phyloP scores from a whole-genome alignment of 1,284 basidiomycete species.

The Ustilago crameri region DNA sequence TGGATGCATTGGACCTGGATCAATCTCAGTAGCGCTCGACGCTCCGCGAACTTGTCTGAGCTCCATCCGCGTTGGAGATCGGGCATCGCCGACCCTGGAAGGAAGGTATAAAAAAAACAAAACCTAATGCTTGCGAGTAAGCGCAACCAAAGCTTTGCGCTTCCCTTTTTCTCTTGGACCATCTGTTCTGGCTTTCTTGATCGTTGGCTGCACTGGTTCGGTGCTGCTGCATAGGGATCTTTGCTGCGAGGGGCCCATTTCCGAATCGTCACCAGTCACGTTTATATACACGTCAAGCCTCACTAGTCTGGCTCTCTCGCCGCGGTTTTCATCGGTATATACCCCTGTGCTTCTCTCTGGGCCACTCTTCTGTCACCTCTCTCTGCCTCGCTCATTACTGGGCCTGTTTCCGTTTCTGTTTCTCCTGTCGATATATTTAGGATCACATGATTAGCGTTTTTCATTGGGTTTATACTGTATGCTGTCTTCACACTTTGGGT shows the following conservation, averaged over 20 bases:
- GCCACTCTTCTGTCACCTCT: slow-evolving; percentile 1
- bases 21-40: background rate
- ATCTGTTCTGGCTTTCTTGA: background rate
- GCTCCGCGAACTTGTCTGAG: background rate
- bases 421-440: slow-evolving; percentile 1
- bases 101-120: no score
- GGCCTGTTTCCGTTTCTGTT: background rate
- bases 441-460: background rate
- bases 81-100: no score
- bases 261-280: background rate
- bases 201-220: background rate
- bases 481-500: background rate
- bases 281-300: slow-evolving; percentile 18
- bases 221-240: slow-evolving; percentile 4
- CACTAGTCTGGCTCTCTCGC: slow-evolving; percentile 4
- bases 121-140: no score
- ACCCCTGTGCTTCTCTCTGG: background rate
- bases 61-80: no score
- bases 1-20: slow-evolving; percentile 22
- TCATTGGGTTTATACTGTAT: background rate
- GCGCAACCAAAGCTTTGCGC: background rate
- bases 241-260: slow-evolving; percentile 14
- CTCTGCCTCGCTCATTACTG: slow-evolving; percentile 2
- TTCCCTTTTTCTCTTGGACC: background rate
- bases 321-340: background rate